Evolutionary conservation across 2,329 filamentous ascomycete species (phyloP).

Genomic region (Fusarium abutilonis): DNA sequence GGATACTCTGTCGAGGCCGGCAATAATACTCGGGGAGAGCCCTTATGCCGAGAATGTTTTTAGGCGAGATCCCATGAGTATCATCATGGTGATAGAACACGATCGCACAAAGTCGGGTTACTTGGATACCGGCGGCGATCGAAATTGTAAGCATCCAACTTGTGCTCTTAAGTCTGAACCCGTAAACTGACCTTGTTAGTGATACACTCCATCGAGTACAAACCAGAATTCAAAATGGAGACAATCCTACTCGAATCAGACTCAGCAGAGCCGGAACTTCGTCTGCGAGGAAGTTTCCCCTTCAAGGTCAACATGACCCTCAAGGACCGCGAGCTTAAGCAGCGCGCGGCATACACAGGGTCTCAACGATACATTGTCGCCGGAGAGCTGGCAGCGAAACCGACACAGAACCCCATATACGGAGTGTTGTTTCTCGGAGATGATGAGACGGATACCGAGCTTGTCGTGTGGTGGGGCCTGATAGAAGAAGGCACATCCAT

Average conservation of each 20-base stretch:
- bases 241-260: slow-evolving; percentile 42
- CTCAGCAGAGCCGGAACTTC: slow-evolving; percentile 35
- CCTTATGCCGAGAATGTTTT: slow-evolving; percentile 34
- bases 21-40: slow-evolving; percentile 41
- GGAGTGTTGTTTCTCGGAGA: slow-evolving; percentile 42
- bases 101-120: slow-evolving; percentile 39
- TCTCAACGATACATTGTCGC: slow-evolving; percentile 42
- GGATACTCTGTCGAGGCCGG: slow-evolving; percentile 42
- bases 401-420: slow-evolving; percentile 43
- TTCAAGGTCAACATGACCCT: slow-evolving; percentile 42
- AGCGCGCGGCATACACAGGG: slow-evolving; percentile 43
- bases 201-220: slow-evolving; percentile 43
- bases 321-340: slow-evolving; percentile 36
- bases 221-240: slow-evolving; percentile 42
- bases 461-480: slow-evolving; percentile 46
- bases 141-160: slow-evolving; percentile 19
- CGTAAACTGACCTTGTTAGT: slow-evolving; percentile 27
- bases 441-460: slow-evolving; percentile 38
- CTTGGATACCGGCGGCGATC: slow-evolving; percentile 33
- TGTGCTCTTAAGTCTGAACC: background rate
- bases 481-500: slow-evolving; percentile 42
- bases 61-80: slow-evolving; percentile 37
- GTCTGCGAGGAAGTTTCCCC: slow-evolving; percentile 41
- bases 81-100: slow-evolving; percentile 44
- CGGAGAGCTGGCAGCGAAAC: slow-evolving; percentile 35